Evolutionary conservation across 768 basidiomycete species (phyloP), one percentile per base, ranked within the genome.

Genomic region (Tephrocybe sp.): DNA sequence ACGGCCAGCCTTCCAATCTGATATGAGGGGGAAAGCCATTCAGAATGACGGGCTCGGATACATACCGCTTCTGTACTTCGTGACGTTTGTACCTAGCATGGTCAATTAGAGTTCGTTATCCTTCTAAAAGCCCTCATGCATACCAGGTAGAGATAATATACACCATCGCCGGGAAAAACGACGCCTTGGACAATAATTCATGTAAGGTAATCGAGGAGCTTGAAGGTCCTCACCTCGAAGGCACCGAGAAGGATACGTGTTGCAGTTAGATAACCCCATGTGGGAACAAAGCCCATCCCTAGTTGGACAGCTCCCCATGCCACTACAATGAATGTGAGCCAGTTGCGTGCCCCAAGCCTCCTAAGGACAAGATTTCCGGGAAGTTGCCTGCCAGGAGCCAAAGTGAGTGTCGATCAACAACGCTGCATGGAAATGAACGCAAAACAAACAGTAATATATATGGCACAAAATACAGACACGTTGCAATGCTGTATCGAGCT

Each of bases 61-160:
- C 55, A 15, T 55, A 74, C 70, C 75, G 65, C 53, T 66, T 73
- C 52, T 77, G 74, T 8, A 75, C 73, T 63, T 77, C 75, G 49
- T 73, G 69, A 21, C 74, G 72, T 44, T 66, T 72, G 58, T 75
- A 76, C 73, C 73, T 75, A 41, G n/a, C 40, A 32, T 42, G 30
- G 39, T 32, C 13, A 26, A 32, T 55, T 15, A 44, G 13, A 43
- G 16, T 58, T 27, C 35, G 45, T 44, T 25, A 34, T 30, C 13
- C n/a, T 43, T 7, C 19, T 8, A 16, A 41, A n/a, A 43, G 40
- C 15, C 19, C 19, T 13, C 5, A 9, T 35, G 18, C 49, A 45
- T 56, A 72, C 76, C 77, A 77, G 27, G 74, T 74, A 4, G 75
- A 71, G 34, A 78, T 72, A 44, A 79, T 65, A 57, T 72, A 77